A percentile compares a stretch with the other conserved stretches of the same genome.
phyloP scores from a whole-genome alignment of 2,329 filamentous ascomycete genomes.

The Fusarium tricinctum region DNA sequence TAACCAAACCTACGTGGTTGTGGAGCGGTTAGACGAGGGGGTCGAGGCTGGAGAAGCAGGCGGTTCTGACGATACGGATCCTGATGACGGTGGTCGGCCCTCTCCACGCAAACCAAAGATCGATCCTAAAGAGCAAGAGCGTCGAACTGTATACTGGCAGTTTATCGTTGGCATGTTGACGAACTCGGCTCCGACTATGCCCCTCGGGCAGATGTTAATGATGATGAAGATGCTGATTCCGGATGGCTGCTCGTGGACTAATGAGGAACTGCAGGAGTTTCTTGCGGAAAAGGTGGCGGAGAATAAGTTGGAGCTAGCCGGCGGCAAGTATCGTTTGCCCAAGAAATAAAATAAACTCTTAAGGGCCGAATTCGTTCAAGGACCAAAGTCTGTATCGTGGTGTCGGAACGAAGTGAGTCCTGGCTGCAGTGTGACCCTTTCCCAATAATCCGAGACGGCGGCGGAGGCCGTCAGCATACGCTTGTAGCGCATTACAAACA shows the following conservation, averaged over 20 bases:
- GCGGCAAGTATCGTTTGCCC: conserved; percentile 77
- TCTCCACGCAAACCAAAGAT: conserved; percentile 68
- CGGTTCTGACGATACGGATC: conserved; percentile 49
- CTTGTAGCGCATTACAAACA: conserved; percentile 26
- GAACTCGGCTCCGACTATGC: conserved; percentile 86
- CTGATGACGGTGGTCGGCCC: conserved; percentile 50
- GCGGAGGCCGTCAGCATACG: conserved; percentile 20
- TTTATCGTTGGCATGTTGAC: conserved; percentile 97
- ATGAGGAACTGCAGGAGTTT: conserved; percentile 88
- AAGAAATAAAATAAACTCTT: conserved; percentile 63
- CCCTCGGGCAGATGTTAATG: conserved; percentile 84
- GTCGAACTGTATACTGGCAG: conserved; percentile 81
- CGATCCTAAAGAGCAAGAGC: conserved; percentile 74
- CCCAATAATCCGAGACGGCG: conserved; percentile 12
- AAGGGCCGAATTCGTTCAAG: conserved; percentile 5
- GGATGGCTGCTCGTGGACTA: conserved; percentile 89
- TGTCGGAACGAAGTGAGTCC: conserved; percentile 25
- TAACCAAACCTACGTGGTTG: conserved; percentile 73
- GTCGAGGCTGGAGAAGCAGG: conserved; percentile 50
- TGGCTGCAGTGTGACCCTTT: conserved; percentile 36
- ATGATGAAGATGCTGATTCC: conserved; percentile 95
- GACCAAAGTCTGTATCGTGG: conserved; percentile 14
- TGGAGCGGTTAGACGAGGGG: conserved; percentile 71
- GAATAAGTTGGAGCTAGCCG: conserved; percentile 76
- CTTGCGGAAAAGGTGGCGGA: conserved; percentile 81